Evolutionary conservation across 2,329 filamentous ascomycete species (phyloP), one percentile per base, ranked within the genome.

Genomic region (Drechslerella dactyloides): DNA sequence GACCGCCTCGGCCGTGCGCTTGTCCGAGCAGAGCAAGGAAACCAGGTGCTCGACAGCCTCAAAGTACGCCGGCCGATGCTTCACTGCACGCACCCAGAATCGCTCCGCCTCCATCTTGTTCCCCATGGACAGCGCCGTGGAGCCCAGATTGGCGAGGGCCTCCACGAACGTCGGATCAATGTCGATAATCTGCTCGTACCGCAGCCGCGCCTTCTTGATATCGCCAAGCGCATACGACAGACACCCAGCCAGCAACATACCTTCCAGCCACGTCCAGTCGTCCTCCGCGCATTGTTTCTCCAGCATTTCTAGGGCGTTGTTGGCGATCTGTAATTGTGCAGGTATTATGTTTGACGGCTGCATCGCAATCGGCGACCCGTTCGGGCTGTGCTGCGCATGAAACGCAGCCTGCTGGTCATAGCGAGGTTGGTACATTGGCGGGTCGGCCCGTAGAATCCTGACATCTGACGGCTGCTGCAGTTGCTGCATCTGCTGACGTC

Each of bases 1-100:
- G 69, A 99, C 88, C 6, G 94, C 94, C 78, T 97, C 91, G 76
- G 85, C 87, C 54, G 88, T 90, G 73, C 93, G 86, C 66, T 96
- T 89, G 72, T 88, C 90, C 54, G 85, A 87, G 78, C 93, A 97
- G 17, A 97, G 80, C 52, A 97, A 82, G 0, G 92, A 91, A 30
- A 97, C 90, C 0, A 99, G 84, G 81, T 97, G 93, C 78, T 99
- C 94, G 1, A 94, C 91, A 6, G 94, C 93, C 81, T 99, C 94
- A 65, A 99, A 90, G 80, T 96, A 96, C 77, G 87, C 90, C 0
- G 94, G 94, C 7, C 90, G 88, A 65, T 90, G 82, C 77, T 87
- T 90, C 24, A 97, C 87, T n/a, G 92, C 92, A 72, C 85, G 86
- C 74, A 89, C 83, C 94, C 94, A 99, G 77, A 92, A 85, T 66